These are phyloP conservation scores for Rhynchosporium graminicola DNA, from an alignment of 2,329 filamentous ascomycete genomes.

Conservation along the genomic window DNA sequence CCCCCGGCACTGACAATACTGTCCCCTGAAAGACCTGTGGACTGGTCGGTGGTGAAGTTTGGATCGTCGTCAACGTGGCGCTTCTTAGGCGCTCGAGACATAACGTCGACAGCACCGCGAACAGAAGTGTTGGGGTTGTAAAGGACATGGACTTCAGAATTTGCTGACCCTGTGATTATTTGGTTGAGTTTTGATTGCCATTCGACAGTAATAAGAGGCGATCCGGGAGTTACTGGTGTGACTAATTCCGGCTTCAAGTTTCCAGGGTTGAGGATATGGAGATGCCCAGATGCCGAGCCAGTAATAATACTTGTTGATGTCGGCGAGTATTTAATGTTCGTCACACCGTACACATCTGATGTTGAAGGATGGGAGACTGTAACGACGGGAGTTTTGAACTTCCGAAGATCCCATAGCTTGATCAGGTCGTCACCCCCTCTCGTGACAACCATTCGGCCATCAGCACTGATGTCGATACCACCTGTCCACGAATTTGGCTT, in stretches of 20 bases:
- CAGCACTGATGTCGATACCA: slow-evolving; percentile 85
- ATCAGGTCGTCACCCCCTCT: slow-evolving; percentile 89
- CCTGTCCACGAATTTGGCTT: slow-evolving; percentile 84
- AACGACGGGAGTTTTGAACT: slow-evolving; percentile 88
- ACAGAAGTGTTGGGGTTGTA: slow-evolving; percentile 84
- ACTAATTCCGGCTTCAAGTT: slow-evolving; percentile 83
- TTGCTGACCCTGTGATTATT: slow-evolving; percentile 90
- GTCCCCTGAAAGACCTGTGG: slow-evolving; percentile 79
- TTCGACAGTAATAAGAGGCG: slow-evolving; percentile 77
- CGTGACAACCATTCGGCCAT: slow-evolving; percentile 88
- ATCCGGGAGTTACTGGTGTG: slow-evolving; percentile 84
- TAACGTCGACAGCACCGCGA: slow-evolving; percentile 81
- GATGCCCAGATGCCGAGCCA: slow-evolving; percentile 79
- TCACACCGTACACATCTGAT: slow-evolving; percentile 78
- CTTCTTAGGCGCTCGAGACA: slow-evolving; percentile 92
- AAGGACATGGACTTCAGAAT: slow-evolving; percentile 84
- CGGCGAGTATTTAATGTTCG: slow-evolving; percentile 87
- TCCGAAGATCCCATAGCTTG: slow-evolving; percentile 95
- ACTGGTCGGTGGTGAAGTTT: slow-evolving; percentile 79
- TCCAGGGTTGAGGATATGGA: slow-evolving; percentile 92
- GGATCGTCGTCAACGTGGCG: slow-evolving; percentile 95
- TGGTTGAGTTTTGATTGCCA: slow-evolving; percentile 98
- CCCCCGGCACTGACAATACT: slow-evolving; percentile 72
- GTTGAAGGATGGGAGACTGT: slow-evolving; percentile 78
- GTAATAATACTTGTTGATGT: slow-evolving; percentile 83